Conservation (phyloP, 495 filamentous ascomycete genomes). For the Trichocladium uniseriatum region DNA sequence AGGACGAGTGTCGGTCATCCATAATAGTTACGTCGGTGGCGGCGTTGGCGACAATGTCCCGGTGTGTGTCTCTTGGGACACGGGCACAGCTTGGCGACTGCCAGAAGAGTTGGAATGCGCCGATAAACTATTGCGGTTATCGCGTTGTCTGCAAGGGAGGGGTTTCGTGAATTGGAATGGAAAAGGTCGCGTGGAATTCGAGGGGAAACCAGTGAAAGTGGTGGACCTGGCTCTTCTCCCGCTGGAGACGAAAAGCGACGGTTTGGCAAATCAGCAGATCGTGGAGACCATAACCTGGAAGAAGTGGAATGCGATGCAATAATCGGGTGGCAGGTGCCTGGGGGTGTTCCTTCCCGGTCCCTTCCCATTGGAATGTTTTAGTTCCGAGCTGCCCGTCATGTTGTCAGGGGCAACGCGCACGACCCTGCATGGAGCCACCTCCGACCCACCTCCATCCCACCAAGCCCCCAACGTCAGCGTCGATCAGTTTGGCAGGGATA, state of each 20-base stretch:
- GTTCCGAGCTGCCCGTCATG: not conserved
- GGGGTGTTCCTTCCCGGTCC: not conserved
- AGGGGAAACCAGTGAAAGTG: too few species aligned
- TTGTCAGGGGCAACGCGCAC: not conserved
- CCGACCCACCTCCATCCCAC: not conserved
- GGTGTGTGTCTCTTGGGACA: too few species aligned
- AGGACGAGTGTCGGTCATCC: constrained; percentile 36
- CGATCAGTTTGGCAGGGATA: too few species aligned
- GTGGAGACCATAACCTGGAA: not conserved
- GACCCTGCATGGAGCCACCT: not conserved
- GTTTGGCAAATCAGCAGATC: not conserved
- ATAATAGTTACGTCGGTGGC: constrained; percentile 28
- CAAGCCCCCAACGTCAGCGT: too few species aligned
- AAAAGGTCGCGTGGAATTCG: not conserved
- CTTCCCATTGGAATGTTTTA: not conserved
- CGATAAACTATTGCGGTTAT: not conserved
- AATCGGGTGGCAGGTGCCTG: not conserved
- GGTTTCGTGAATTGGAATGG: not conserved
- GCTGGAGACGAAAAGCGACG: too few species aligned
- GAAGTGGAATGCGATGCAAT: not conserved
- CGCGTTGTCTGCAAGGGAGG: not conserved
- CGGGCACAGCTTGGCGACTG: not conserved
- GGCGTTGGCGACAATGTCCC: constrained; percentile 13
- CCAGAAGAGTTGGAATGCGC: not conserved
- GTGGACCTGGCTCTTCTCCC: too few species aligned